phyloP scores from a whole-genome alignment of 352 stramenopile species.

The Globisporangium orthogonon region DNA sequence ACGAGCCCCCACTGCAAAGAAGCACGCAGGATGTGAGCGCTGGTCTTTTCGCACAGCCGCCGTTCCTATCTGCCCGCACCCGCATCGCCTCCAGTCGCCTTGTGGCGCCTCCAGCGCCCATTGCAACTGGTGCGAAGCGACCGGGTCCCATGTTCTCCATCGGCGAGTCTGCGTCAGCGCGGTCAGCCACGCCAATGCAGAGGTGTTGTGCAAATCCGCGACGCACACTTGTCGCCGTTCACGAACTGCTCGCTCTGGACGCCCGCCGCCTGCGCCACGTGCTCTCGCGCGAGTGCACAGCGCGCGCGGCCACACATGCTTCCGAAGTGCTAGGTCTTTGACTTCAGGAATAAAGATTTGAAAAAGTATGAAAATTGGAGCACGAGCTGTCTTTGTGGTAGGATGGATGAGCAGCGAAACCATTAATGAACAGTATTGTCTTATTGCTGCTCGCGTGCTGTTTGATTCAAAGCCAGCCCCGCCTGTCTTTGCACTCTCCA shows the following conservation, averaged over 20 bases:
- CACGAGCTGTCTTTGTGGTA: no score
- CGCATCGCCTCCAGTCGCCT: slow-evolving; percentile 57
- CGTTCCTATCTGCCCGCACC: slow-evolving; percentile 18
- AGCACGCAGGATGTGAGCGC: no score
- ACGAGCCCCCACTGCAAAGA: slow-evolving; percentile 63
- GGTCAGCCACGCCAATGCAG: not conserved
- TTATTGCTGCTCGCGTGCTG: no score
- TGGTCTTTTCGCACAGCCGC: no score
- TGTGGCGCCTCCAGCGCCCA: not conserved
- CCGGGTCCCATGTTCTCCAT: slow-evolving; percentile 79
- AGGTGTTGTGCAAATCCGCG: not conserved
- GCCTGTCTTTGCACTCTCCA: no score
- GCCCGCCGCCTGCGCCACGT: slow-evolving; percentile 40
- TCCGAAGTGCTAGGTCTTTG: no score
- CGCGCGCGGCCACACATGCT: slow-evolving; percentile 59
- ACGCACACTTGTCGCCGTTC: slow-evolving; percentile 69
- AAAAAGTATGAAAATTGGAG: no score
- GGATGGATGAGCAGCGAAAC: no score
- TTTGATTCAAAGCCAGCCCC: no score
- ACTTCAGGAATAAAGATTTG: no score
- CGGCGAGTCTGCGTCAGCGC: slow-evolving; percentile 34
- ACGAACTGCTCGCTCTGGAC: slow-evolving; percentile 44
- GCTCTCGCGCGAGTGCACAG: slow-evolving; percentile 48
- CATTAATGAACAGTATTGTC: no score
- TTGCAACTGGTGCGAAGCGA: slow-evolving; percentile 49